A percentile compares a stretch with the other conserved stretches of the same genome.
Evolutionary conservation across 2,329 filamentous ascomycete genomes (phyloP).

Genomic region (Fusarium poae): DNA sequence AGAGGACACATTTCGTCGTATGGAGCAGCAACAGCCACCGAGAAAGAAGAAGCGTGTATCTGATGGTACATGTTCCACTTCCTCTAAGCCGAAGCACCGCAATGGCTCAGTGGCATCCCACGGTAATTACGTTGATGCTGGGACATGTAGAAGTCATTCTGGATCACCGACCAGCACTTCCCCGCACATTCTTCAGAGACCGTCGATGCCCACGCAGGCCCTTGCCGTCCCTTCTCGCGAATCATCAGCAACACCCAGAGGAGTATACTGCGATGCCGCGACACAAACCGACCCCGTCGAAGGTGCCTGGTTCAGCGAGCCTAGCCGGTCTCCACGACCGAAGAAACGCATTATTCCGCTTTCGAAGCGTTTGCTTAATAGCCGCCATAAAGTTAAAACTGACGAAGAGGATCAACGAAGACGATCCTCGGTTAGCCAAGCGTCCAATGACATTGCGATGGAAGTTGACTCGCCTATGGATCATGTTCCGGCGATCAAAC

Average conservation of each 20-base stretch:
- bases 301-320: slow-evolving; percentile 65
- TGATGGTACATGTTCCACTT: slow-evolving; percentile 59
- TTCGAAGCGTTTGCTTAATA: slow-evolving; percentile 65
- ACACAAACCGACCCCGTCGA: slow-evolving; percentile 69
- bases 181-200: slow-evolving; percentile 52
- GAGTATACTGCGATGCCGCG: slow-evolving; percentile 63
- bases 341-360: slow-evolving; percentile 66
- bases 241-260: slow-evolving; percentile 55
- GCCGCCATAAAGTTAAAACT: slow-evolving; percentile 58
- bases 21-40: slow-evolving; percentile 69
- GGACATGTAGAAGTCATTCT: slow-evolving; percentile 67
- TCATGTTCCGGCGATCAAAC: slow-evolving; percentile 43
- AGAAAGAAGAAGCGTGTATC: slow-evolving; percentile 74
- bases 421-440: slow-evolving; percentile 37
- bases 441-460: slow-evolving; percentile 54
- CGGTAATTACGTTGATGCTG: slow-evolving; percentile 64
- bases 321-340: slow-evolving; percentile 53
- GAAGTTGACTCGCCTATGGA: slow-evolving; percentile 57
- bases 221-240: slow-evolving; percentile 54
- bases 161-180: slow-evolving; percentile 64
- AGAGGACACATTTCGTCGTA: slow-evolving; percentile 72
- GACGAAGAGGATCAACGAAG: slow-evolving; percentile 57
- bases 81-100: slow-evolving; percentile 57
- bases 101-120: slow-evolving; percentile 55
- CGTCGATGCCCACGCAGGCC: slow-evolving; percentile 47